These are phyloP conservation scores for Rugonectria rugulosa DNA, from an alignment of 2,329 filamentous ascomycete species.

Conservation along the genomic window DNA sequence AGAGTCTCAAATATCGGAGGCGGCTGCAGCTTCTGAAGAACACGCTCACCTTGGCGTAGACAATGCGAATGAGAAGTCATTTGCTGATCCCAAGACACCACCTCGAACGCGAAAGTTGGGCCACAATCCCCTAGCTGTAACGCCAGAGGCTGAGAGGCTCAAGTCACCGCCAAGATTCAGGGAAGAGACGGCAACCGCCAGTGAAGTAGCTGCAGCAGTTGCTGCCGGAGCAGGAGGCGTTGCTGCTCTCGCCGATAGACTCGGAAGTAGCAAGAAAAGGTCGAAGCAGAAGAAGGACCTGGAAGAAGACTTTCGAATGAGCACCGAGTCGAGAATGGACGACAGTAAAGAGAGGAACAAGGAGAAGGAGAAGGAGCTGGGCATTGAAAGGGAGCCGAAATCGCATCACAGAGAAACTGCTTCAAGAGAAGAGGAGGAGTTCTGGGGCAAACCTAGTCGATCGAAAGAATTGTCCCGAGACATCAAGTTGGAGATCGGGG, in stretches of 20 bases:
- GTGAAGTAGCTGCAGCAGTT: slow-evolving; percentile 23
- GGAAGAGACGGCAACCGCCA: slow-evolving; percentile 15
- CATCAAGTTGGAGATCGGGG: slow-evolving; percentile 12
- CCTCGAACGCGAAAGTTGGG: not conserved
- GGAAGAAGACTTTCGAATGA: slow-evolving; percentile 28
- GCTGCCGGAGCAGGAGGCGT: slow-evolving; percentile 41
- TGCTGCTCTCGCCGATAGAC: slow-evolving; percentile 44
- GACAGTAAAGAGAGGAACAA: slow-evolving; percentile 27
- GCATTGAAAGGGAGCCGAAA: not conserved
- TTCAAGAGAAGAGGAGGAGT: slow-evolving; percentile 29
- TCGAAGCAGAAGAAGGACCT: slow-evolving; percentile 47
- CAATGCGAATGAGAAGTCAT: not conserved
- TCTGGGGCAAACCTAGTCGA: slow-evolving; percentile 38
- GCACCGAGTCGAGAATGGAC: slow-evolving; percentile 15
- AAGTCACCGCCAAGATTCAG: slow-evolving; percentile 3
- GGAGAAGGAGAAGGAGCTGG: slow-evolving; percentile 4
- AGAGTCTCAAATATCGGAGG: slow-evolving; percentile 3
- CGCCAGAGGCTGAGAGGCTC: slow-evolving; percentile 7
- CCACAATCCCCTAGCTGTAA: not conserved
- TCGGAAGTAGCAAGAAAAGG: slow-evolving; percentile 43
- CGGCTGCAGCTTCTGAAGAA: slow-evolving; percentile 1
- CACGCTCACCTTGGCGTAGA: not conserved
- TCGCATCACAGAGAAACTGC: not conserved
- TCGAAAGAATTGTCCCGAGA: slow-evolving; percentile 17
- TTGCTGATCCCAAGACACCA: slow-evolving; percentile 3